Evolutionary conservation across 2,329 filamentous ascomycete genomes (phyloP).

Genomic region (Didymella pinodella): DNA sequence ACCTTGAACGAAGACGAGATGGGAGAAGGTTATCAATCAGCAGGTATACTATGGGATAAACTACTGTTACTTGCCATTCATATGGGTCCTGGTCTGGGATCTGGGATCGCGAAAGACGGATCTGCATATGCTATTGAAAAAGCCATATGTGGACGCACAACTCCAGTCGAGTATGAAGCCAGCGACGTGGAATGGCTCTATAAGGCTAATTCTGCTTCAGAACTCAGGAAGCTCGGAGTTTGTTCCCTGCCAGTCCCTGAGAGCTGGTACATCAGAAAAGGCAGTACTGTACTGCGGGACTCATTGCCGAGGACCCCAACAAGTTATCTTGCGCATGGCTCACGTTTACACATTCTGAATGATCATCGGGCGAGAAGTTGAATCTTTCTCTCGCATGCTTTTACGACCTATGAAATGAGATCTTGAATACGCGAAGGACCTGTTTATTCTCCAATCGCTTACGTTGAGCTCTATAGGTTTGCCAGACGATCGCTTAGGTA

Average conservation of each 20-base stretch:
- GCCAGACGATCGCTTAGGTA: not conserved
- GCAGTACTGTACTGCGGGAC: not conserved
- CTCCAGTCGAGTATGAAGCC: not conserved
- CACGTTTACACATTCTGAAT: not conserved
- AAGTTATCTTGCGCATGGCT: not conserved
- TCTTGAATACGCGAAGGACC: not conserved
- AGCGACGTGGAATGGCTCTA: not conserved
- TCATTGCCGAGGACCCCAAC: not conserved
- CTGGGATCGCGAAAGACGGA: not conserved
- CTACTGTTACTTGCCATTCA: not conserved
- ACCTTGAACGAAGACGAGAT: not conserved
- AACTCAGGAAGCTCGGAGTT: not conserved
- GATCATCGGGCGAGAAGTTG: not conserved
- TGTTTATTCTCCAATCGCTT: not conserved
- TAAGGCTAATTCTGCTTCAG: not conserved
- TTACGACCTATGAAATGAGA: no score
- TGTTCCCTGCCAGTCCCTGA: not conserved
- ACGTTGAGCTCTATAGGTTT: not conserved
- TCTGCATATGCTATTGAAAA: not conserved
- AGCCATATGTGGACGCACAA: not conserved
- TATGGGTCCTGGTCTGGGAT: not conserved
- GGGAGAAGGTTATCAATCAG: not conserved
- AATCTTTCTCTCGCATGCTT: not conserved
- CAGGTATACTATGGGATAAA: not conserved
- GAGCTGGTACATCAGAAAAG: not conserved